phyloP scores from a whole-genome alignment of 805 yeast genomes.

The Tetrapisispora nanseiensis region DNA sequence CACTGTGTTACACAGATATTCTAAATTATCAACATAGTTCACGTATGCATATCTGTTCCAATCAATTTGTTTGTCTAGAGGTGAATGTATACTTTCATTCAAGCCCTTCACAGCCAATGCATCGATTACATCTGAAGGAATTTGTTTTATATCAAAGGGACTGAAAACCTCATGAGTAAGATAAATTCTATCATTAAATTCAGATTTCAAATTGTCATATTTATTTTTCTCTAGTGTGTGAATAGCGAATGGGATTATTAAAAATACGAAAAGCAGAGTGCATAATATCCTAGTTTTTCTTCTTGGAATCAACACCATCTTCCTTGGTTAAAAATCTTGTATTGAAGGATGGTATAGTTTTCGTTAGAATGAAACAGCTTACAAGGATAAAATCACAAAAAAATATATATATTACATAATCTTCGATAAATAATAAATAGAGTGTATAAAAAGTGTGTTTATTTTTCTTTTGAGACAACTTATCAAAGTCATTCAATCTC shows the following conservation, averaged over 20 bases:
- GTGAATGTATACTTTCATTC: background rate
- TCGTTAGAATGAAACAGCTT: no score
- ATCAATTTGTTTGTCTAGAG: conserved; percentile 13
- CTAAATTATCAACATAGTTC: conserved; percentile 43
- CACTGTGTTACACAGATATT: conserved; percentile 44
- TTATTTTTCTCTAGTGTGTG: background rate
- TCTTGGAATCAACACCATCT: conserved; percentile 1
- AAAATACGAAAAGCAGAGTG: background rate
- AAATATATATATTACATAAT: no score
- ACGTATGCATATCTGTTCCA: conserved; percentile 43
- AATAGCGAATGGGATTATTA: background rate
- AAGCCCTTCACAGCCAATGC: background rate
- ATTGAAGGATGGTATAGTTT: no score
- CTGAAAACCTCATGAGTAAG: conserved; percentile 6
- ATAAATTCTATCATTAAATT: conserved; percentile 1
- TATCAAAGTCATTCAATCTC: no score
- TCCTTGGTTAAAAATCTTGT: background rate
- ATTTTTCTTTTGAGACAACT: no score
- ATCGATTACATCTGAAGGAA: conserved; percentile 9
- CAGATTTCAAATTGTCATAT: background rate
- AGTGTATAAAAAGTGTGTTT: no score
- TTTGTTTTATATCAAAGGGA: conserved; percentile 14
- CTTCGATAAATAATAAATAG: no score
- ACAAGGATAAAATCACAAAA: no score
- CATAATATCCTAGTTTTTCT: background rate